These are phyloP conservation scores for Lobulomyces angularis DNA, from an alignment of 192 early-diverging fungal species.

Conservation along the genomic window DNA sequence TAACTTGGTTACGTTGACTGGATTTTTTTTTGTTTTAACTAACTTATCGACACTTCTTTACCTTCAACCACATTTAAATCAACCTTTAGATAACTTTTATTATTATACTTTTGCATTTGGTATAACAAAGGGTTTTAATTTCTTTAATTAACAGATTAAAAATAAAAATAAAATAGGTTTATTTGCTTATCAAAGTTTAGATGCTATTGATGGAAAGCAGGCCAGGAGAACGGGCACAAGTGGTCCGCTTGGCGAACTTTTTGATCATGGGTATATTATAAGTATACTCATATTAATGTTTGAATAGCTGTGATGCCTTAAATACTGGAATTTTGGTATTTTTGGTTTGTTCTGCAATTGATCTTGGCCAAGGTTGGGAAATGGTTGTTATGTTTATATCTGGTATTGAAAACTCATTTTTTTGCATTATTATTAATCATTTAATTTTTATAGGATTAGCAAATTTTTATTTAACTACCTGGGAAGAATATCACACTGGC, in stretches of 20 bases:
- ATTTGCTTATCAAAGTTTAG: constrained; percentile 79
- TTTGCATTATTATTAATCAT: constrained; percentile 18
- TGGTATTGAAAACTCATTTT: background rate
- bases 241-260: constrained; percentile 85
- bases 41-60: constrained; percentile 62
- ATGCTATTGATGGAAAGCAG: constrained; percentile 94
- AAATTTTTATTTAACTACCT: constrained; percentile 86
- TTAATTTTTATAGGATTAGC: constrained; percentile 47
- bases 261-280: constrained; percentile 55
- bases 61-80: constrained; percentile 55
- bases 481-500: constrained; percentile 91
- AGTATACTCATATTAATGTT: background rate
- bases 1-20: constrained; percentile 82
- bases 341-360: constrained; percentile 46
- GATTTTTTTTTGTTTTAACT: constrained; percentile 62
- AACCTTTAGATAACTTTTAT: constrained; percentile 66
- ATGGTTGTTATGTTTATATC: constrained; percentile 10
- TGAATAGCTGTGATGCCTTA: constrained; percentile 55
- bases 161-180: constrained; percentile 65
- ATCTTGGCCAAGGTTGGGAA: constrained; percentile 63
- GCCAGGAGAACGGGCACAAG: constrained; percentile 76
- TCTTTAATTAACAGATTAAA: no score
- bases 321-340: constrained; percentile 50
- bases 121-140: constrained; percentile 7
- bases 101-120: constrained; percentile 30